These are phyloP conservation scores for Micractinium conductrix DNA, from an alignment of 139 green algal genomes.

Conservation along the genomic window DNA sequence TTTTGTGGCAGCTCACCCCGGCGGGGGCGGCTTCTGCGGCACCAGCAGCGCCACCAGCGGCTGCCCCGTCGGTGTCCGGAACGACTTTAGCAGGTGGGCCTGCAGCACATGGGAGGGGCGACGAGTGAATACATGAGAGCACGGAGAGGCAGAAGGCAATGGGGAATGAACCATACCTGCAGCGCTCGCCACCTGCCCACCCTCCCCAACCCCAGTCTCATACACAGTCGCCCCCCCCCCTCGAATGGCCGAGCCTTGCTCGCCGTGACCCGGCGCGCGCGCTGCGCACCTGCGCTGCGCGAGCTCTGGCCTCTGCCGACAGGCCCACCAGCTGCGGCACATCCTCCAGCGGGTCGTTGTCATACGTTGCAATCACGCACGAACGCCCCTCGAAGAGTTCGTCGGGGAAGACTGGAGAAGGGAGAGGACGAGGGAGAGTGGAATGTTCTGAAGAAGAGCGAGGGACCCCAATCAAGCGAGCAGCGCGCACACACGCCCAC, in stretches of 20 bases:
- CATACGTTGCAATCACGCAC: slow-evolving; percentile 57
- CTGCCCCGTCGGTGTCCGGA: not conserved
- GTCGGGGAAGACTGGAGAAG: slow-evolving; percentile 54
- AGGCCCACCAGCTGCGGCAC: slow-evolving; percentile 32
- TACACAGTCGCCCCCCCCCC: too few relatives aligned
- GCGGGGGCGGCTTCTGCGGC: slow-evolving; percentile 30
- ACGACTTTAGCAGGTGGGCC: slow-evolving; percentile 50
- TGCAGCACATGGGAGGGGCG: slow-evolving; percentile 5
- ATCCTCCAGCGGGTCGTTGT: slow-evolving; percentile 53
- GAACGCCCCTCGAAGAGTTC: slow-evolving; percentile 23
- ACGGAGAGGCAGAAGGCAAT: too few relatives aligned
- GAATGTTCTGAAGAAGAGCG: not conserved
- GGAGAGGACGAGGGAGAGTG: too few relatives aligned
- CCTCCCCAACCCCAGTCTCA: too few relatives aligned
- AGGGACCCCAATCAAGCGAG: not conserved
- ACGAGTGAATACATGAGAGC: not conserved
- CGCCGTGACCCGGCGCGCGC: too few relatives aligned
- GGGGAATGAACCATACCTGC: too few relatives aligned
- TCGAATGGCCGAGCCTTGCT: too few relatives aligned
- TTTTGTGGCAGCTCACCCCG: not conserved
- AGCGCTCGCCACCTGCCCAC: too few relatives aligned
- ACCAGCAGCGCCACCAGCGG: slow-evolving; percentile 54
- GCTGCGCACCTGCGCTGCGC: slow-evolving; percentile 34
- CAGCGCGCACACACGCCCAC: not conserved
- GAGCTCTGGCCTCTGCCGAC: not conserved